Base-by-base conservation (phyloP, 2,329 filamentous ascomycete genomes). In the Domatiomyces catenatus region DNA sequence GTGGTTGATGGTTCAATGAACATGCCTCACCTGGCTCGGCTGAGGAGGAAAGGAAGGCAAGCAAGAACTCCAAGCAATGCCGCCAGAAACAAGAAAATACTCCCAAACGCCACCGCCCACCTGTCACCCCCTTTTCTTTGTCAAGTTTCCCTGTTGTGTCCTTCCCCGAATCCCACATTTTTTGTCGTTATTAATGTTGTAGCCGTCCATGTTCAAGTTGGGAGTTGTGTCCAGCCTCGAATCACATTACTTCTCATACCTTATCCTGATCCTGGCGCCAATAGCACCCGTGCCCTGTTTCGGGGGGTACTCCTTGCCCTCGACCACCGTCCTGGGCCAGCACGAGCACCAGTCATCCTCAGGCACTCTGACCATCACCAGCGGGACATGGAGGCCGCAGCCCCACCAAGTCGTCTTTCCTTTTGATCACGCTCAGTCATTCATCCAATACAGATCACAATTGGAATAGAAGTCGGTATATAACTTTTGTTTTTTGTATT, bases 1-100 rank as follows among this genome's bases (percentile, higher is more conserved):
- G 63, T 77, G 45, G 80, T 84, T n/a, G 74, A 73, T 54, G 59
- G 60, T 1, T 84, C 79, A 59, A 59, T 84, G 53, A 72, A 73
- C 1, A 71, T 6, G 22, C 22, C 22, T 39, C 32, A 39, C 15
- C 32, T 39, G 10, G 32, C 32, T 39, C 32, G 32, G 12, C 10
- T 12, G 8, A 15, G 32, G 32, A 15, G 15, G 32, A 39, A 39
- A 15, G 32, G 32, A 15, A 39, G 12, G 12, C 4, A 15, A 12
- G 8, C 32, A 39, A 24, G 22, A 15, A 39, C 32, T 39, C 32
- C 8, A 39, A 39, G 32, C 32, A 39, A 39, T 10, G 32, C 10
- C 28, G 28, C 8, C 28, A 10, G 28, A 32, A 32, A 32, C 2
- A 32, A 7, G 28, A 10, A 32, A 32, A 32, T 32, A n/a, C n/a